Percentiles rank a stretch among this genome's conserved stretches.
Conservation (phyloP, 768 basidiomycete species). For the Sporobolomyces phaffii region DNA sequence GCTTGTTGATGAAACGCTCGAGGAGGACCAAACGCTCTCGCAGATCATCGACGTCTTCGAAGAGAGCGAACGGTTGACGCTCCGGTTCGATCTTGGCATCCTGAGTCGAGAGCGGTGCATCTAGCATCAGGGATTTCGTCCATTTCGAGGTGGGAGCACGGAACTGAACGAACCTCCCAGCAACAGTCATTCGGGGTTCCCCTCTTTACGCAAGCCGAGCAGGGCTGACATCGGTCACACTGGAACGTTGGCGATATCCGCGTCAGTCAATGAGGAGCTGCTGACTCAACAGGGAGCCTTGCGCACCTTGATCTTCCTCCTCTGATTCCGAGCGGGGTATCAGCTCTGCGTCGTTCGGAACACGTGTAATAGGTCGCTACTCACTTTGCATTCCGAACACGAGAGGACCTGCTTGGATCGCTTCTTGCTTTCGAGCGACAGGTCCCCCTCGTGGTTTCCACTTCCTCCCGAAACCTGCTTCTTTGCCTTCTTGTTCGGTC, state of each 20-base stretch:
- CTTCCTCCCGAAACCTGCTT: no score
- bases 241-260: background rate
- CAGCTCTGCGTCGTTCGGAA: background rate
- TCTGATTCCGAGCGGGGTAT: background rate
- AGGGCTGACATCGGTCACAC: slow-evolving; percentile 32
- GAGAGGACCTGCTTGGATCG: slow-evolving; percentile 11
- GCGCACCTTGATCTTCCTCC: slow-evolving; percentile 29
- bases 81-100: slow-evolving; percentile 39
- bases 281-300: no score
- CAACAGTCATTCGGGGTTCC: slow-evolving; percentile 19
- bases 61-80: slow-evolving; percentile 34
- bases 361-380: background rate
- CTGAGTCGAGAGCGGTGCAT: background rate
- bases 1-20: slow-evolving; percentile 34
- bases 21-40: slow-evolving; percentile 2
- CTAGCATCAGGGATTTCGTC: background rate
- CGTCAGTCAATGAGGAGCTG: no score
- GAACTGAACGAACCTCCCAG: slow-evolving; percentile 24
- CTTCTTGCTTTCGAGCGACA: no score
- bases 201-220: slow-evolving; percentile 26
- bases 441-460: no score
- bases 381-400: slow-evolving; percentile 31
- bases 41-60: slow-evolving; percentile 21
- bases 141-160: no score
- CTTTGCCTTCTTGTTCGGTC: background rate